A percentile compares a stretch with the other conserved stretches of the same genome.
phyloP scores from a whole-genome alignment of 768 basidiomycete species.

The Russula sp. region DNA sequence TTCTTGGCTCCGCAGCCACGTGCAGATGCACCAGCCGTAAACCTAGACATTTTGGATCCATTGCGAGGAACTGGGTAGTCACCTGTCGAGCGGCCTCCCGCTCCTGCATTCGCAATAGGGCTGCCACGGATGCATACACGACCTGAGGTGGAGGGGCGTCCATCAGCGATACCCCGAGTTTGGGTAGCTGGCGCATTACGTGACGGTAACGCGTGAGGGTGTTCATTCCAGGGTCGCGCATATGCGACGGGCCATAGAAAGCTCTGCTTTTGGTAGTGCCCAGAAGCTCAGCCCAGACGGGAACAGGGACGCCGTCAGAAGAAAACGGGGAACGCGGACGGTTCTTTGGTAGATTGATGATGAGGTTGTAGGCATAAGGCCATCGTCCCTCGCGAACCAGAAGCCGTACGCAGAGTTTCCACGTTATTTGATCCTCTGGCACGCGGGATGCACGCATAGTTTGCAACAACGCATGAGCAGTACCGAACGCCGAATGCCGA shows the following conservation, averaged over 20 bases:
- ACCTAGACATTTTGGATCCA: conserved; percentile 3
- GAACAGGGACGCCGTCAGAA: conserved; percentile 29
- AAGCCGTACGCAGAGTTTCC: conserved; percentile 49
- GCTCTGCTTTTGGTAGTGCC: conserved; percentile 35
- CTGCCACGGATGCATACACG: conserved; percentile 8
- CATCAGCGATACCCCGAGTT: not conserved
- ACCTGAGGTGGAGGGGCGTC: conserved; percentile 6
- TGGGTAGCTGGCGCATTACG: conserved; percentile 12
- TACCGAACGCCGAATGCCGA: conserved; percentile 42
- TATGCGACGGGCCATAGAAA: conserved; percentile 21
- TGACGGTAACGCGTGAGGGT: conserved; percentile 10
- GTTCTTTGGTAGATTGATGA: not conserved
- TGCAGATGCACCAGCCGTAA: conserved; percentile 18
- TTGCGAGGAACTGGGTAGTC: conserved; percentile 5
- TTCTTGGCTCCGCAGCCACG: conserved; percentile 6
- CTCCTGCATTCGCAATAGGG: conserved; percentile 18
- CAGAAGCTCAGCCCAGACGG: conserved; percentile 59
- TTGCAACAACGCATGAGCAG: conserved; percentile 37
- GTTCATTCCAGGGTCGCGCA: conserved; percentile 14
- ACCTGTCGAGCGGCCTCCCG: conserved; percentile 10
- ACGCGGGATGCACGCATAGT: conserved; percentile 41
- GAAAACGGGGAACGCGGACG: not conserved
- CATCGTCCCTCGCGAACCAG: conserved; percentile 49
- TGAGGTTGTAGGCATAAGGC: conserved; percentile 45
- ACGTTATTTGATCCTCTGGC: conserved; percentile 44